Evolutionary conservation across 352 stramenopile species (phyloP).

Genomic region (Phytophthora macrochlamydospora): DNA sequence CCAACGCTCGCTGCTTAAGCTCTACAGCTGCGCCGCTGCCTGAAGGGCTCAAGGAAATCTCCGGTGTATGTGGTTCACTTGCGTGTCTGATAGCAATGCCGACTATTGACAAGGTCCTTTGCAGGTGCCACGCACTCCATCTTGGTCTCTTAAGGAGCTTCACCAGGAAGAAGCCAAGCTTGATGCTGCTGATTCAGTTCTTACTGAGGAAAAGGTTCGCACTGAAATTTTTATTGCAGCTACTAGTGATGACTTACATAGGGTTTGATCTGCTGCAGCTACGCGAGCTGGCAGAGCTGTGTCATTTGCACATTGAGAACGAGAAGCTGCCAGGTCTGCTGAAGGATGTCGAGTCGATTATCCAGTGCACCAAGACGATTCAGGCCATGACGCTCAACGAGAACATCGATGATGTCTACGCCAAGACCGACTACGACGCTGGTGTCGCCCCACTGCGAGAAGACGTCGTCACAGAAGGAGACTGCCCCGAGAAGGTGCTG

Average conservation of each 20-base stretch:
- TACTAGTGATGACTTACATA: too few relatives aligned
- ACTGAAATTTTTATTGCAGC: not conserved
- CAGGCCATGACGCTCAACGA: slow-evolving; percentile 82
- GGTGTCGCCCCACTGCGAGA: slow-evolving; percentile 65
- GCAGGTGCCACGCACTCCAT: slow-evolving; percentile 71
- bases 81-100: too few relatives aligned
- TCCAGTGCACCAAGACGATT: slow-evolving; percentile 88
- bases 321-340: slow-evolving; percentile 72
- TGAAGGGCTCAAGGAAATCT: slow-evolving; percentile 67
- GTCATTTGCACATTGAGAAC: slow-evolving; percentile 80
- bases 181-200: slow-evolving; percentile 49
- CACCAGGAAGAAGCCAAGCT: slow-evolving; percentile 60
- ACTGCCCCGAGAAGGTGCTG: slow-evolving; percentile 73
- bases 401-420: slow-evolving; percentile 86
- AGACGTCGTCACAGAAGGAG: slow-evolving; percentile 78
- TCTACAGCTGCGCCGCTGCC: slow-evolving; percentile 31
- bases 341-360: slow-evolving; percentile 86
- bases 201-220: slow-evolving; percentile 67
- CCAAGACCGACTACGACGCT: slow-evolving; percentile 59
- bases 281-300: slow-evolving; percentile 79
- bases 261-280: slow-evolving; percentile 35
- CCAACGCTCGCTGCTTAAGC: slow-evolving; percentile 17
- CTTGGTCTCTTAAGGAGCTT: slow-evolving; percentile 84
- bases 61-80: slow-evolving; percentile 27
- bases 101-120: not conserved